These are phyloP conservation scores for Zygotorulaspora danielsina DNA, from an alignment of 805 yeast genomes.

Conservation along the genomic window DNA sequence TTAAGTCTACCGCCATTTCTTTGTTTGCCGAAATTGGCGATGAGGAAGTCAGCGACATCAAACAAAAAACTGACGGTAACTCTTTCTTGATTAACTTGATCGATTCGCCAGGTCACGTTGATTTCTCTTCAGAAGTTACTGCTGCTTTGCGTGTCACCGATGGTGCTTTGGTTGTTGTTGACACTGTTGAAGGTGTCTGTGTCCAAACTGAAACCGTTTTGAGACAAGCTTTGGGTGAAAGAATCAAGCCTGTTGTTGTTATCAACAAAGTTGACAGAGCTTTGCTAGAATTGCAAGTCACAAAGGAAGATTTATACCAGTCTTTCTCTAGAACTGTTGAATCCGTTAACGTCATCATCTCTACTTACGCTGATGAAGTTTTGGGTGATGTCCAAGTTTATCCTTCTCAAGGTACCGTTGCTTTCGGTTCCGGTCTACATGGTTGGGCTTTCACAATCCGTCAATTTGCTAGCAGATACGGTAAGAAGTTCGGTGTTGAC, in stretches of 20 bases:
- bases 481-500: slow-evolving; percentile 99
- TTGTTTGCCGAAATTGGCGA: slow-evolving; percentile 80
- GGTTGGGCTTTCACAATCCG: slow-evolving; percentile 99
- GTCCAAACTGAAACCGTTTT: slow-evolving; percentile 99
- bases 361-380: slow-evolving; percentile 86
- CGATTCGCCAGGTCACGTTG: slow-evolving; percentile 99
- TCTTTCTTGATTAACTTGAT: slow-evolving; percentile 95
- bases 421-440: slow-evolving; percentile 99
- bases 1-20: slow-evolving; percentile 98
- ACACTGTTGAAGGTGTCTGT: slow-evolving; percentile 99
- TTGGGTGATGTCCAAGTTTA: slow-evolving; percentile 96
- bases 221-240: slow-evolving; percentile 98
- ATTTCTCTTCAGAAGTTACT: slow-evolving; percentile 99
- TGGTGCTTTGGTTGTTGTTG: slow-evolving; percentile 99
- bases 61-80: slow-evolving; percentile 84
- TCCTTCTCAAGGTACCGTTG: slow-evolving; percentile 99
- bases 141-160: slow-evolving; percentile 99
- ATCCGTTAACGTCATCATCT: slow-evolving; percentile 96
- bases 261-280: slow-evolving; percentile 99
- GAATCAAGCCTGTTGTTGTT: slow-evolving; percentile 97
- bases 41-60: slow-evolving; percentile 81
- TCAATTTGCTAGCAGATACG: slow-evolving; percentile 96
- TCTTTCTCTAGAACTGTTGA: slow-evolving; percentile 98
- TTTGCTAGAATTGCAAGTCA: slow-evolving; percentile 94
- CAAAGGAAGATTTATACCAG: slow-evolving; percentile 98